Percentiles rank a stretch among this genome's conserved stretches.
Conservation (phyloP, 2,329 filamentous ascomycete genomes). For the Fusarium vanettenii region DNA sequence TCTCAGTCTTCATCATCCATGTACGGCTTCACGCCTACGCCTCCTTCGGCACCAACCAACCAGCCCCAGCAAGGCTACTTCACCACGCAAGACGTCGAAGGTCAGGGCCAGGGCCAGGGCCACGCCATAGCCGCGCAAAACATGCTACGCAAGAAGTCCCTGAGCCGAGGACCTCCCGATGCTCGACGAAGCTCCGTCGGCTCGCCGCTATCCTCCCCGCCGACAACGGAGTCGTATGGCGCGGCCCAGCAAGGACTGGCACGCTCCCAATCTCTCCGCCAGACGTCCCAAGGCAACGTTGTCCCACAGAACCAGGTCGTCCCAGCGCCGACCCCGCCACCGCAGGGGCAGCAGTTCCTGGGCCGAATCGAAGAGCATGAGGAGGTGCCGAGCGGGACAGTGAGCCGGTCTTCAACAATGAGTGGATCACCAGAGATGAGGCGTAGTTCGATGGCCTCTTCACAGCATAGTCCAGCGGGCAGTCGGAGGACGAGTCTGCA, state of each 20-base stretch:
- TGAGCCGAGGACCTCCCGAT: slow-evolving; percentile 29
- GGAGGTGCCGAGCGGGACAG: slow-evolving; percentile 22
- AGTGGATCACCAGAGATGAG: slow-evolving; percentile 21
- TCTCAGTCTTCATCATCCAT: slow-evolving; percentile 34
- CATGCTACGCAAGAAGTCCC: slow-evolving; percentile 38
- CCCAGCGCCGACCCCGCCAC: slow-evolving; percentile 11
- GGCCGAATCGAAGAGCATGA: slow-evolving; percentile 43
- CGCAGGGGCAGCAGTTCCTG: slow-evolving; percentile 31
- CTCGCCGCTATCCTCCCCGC: slow-evolving; percentile 19
- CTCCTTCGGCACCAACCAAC: slow-evolving; percentile 22
- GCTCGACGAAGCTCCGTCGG: slow-evolving; percentile 36
- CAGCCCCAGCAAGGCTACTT: slow-evolving; percentile 37
- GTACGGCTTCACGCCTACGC: slow-evolving; percentile 28
- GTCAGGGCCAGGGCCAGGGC: slow-evolving; percentile 38
- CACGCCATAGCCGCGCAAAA: slow-evolving; percentile 37
- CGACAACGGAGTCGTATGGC: slow-evolving; percentile 6
- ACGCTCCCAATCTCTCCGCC: slow-evolving; percentile 25
- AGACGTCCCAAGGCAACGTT: slow-evolving; percentile 22
- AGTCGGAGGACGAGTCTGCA: slow-evolving; percentile 40
- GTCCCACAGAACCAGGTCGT: slow-evolving; percentile 15
- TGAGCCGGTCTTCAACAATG: slow-evolving; percentile 33
- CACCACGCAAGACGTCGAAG: slow-evolving; percentile 23
- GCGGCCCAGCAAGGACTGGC: slow-evolving; percentile 5
- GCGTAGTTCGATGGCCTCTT: slow-evolving; percentile 28
- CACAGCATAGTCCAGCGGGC: slow-evolving; percentile 32